Conservation (phyloP, 331 rosid species). For the Cydonia oblonga region DNA sequence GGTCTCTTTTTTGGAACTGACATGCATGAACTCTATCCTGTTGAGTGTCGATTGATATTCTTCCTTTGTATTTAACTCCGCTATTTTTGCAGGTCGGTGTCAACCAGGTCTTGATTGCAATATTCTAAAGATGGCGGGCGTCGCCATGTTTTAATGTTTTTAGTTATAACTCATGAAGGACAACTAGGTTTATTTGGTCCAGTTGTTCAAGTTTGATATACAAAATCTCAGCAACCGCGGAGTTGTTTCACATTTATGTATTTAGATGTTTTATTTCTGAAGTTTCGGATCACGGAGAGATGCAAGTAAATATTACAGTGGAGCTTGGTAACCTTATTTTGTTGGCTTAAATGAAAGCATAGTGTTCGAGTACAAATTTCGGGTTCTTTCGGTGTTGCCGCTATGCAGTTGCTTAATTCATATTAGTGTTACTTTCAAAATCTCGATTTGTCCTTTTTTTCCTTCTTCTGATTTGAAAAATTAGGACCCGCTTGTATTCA, state of each 20-base stretch:
- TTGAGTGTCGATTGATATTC: neutral
- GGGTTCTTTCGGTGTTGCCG: neutral
- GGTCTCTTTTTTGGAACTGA: no score
- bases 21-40: neutral
- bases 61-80: neutral
- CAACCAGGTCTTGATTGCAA: constrained; percentile 34
- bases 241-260: neutral
- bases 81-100: constrained; percentile 33
- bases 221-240: constrained; percentile 2
- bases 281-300: neutral
- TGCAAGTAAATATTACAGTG: neutral
- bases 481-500: neutral
- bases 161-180: neutral
- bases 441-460: neutral
- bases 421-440: neutral
- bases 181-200: neutral
- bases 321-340: neutral
- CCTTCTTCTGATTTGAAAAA: neutral
- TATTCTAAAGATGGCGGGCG: neutral
- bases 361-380: neutral
- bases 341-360: neutral
- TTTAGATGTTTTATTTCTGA: neutral
- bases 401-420: neutral
- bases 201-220: constrained; percentile 3
- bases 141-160: neutral